Percentiles rank a stretch among this genome's conserved stretches.
These are phyloP conservation scores for Fraxinus quadrangulata DNA, from an alignment of 257 asterid genomes.

Conservation along the genomic window DNA sequence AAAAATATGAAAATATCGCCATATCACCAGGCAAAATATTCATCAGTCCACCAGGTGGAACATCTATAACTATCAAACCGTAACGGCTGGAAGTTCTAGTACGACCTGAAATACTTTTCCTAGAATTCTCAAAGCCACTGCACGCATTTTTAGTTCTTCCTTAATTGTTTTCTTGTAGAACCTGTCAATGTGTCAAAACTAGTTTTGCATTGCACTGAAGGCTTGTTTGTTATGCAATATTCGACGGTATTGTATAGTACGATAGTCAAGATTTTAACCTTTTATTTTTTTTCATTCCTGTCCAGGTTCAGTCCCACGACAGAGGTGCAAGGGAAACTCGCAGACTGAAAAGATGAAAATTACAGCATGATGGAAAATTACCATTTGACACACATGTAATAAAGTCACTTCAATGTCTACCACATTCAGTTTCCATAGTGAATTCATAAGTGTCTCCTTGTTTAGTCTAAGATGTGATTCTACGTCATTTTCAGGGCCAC, in stretches of 20 bases:
- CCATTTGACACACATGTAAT: slow-evolving; percentile 89
- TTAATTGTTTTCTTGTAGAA: slow-evolving; percentile 66
- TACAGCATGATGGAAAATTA: slow-evolving; percentile 19
- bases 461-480: slow-evolving; percentile 68
- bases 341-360: background rate
- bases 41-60: background rate
- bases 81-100: too few relatives aligned
- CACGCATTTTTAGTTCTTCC: slow-evolving; percentile 69
- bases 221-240: background rate
- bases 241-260: background rate
- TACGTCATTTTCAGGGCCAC: slow-evolving; percentile 38
- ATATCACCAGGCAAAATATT: background rate
- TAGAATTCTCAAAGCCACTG: slow-evolving; percentile 64
- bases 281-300: background rate
- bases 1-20: too few relatives aligned
- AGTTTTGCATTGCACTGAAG: background rate
- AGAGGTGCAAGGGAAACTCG: background rate
- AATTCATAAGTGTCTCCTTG: slow-evolving; percentile 68
- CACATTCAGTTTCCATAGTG: slow-evolving; percentile 85
- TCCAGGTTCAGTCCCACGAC: background rate
- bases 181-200: slow-evolving; percentile 37
- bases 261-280: background rate
- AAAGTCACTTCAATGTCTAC: slow-evolving; percentile 85
- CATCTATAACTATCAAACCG: too few relatives aligned
- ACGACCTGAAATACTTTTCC: slow-evolving; percentile 74